Percentiles rank a stretch among this genome's conserved stretches.
These are phyloP conservation scores for Termitomyces sp. DNA, from an alignment of 768 basidiomycete species.

Conservation along the genomic window DNA sequence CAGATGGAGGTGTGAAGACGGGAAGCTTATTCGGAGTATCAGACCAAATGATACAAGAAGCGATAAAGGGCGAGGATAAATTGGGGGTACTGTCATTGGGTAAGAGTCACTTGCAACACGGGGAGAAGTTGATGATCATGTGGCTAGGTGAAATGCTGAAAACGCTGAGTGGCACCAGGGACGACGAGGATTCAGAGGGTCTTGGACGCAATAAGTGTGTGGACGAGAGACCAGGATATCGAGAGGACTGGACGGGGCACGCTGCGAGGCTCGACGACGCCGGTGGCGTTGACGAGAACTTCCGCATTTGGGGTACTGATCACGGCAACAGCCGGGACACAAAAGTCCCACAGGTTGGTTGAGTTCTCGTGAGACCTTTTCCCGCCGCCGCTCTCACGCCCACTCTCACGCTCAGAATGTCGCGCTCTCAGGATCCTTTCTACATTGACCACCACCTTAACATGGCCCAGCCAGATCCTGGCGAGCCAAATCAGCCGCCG, in stretches of 20 bases:
- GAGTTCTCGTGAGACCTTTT: constrained; percentile 32
- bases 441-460: constrained; percentile 40
- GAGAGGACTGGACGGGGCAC: constrained; percentile 6
- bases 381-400: constrained; percentile 35
- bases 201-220: constrained; percentile 21
- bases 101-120: constrained; percentile 19
- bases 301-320: constrained; percentile 14
- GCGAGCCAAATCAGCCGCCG: constrained; percentile 10
- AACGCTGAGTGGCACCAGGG: constrained; percentile 9
- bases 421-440: constrained; percentile 40
- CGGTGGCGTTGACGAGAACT: constrained; percentile 3
- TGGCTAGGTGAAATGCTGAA: not conserved
- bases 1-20: constrained; percentile 5
- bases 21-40: constrained; percentile 16
- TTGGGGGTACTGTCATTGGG: constrained; percentile 41
- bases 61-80: constrained; percentile 42
- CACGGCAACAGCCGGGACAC: constrained; percentile 16
- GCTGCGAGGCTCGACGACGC: not conserved
- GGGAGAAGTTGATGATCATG: constrained; percentile 21
- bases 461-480: constrained; percentile 28
- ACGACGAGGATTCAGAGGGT: constrained; percentile 28
- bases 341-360: constrained; percentile 24
- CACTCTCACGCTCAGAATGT: constrained; percentile 43
- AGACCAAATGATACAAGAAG: constrained; percentile 24
- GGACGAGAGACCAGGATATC: constrained; percentile 29